Percentiles rank a stretch among this genome's conserved stretches.
Conservation (phyloP, 2,329 filamentous ascomycete species). For the Colletotrichum cereale region DNA sequence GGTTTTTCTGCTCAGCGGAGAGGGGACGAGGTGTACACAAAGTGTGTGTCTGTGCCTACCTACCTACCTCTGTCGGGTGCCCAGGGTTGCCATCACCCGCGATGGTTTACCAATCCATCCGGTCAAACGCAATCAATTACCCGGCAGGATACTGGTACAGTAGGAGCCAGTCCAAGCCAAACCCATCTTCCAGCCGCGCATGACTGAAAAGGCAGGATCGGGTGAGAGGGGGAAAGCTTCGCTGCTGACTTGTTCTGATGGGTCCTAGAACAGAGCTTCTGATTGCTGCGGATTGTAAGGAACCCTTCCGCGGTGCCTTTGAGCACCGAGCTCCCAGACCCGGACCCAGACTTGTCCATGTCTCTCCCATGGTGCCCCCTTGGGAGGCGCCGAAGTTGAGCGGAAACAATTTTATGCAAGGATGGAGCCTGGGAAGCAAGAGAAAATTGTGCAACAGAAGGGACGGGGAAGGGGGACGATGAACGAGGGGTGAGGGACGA, state of each 20-base stretch:
- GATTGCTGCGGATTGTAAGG: constrained; percentile 38
- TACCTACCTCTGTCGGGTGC: background rate
- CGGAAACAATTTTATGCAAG: constrained; percentile 34
- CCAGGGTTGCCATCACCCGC: background rate
- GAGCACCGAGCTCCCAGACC: constrained; percentile 32
- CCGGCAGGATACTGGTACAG: constrained; percentile 5
- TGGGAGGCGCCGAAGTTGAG: constrained; percentile 26
- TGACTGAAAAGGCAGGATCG: constrained; percentile 10
- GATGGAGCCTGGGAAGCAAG: constrained; percentile 29
- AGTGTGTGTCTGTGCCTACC: too few relatives aligned
- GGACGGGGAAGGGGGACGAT: background rate
- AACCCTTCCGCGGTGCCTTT: constrained; percentile 37
- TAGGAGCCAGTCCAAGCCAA: background rate
- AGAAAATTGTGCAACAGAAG: constrained; percentile 2
- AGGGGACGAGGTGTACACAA: constrained; percentile 1
- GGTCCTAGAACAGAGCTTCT: constrained; percentile 28
- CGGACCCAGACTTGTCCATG: constrained; percentile 31
- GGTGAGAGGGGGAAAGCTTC: constrained; percentile 32
- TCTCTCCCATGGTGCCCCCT: constrained; percentile 10
- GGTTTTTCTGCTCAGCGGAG: constrained; percentile 27
- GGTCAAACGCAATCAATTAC: constrained; percentile 3
- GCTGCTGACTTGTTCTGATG: constrained; percentile 37
- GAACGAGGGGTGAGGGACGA: constrained; percentile 5
- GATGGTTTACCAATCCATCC: background rate
- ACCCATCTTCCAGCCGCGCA: background rate